Conservation (phyloP, 805 yeast species). For the Sugiyamaella boreocaroliniensis region DNA sequence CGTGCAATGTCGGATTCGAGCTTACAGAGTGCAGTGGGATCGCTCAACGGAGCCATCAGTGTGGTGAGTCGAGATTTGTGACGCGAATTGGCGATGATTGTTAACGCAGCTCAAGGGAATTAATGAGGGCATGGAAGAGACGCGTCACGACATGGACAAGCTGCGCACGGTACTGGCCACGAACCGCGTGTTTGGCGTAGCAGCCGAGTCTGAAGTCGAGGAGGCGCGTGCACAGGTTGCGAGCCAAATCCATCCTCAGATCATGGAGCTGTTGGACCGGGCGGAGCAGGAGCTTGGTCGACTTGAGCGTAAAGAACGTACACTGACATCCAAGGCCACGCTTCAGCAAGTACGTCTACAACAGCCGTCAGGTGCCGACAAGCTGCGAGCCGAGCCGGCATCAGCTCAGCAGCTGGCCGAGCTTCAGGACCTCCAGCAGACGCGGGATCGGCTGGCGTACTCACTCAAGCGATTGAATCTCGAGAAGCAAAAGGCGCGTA, state of each 20-base stretch:
- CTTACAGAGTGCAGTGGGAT: background rate
- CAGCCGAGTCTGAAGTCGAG: slow-evolving; percentile 23
- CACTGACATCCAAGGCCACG: slow-evolving; percentile 23
- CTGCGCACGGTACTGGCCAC: slow-evolving; percentile 18
- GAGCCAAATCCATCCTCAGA: slow-evolving; percentile 26
- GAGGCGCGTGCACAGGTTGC: slow-evolving; percentile 21
- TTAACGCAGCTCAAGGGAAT: background rate
- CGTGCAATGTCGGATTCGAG: background rate
- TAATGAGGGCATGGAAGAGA: background rate
- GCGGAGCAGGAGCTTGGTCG: slow-evolving; percentile 22
- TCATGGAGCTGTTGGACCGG: slow-evolving; percentile 18
- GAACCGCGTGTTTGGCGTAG: slow-evolving; percentile 26
- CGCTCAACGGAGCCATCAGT: background rate
- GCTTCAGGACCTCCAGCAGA: slow-evolving; percentile 17
- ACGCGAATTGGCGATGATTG: background rate
- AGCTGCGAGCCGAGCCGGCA: slow-evolving; percentile 7
- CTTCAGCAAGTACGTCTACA: slow-evolving; percentile 25
- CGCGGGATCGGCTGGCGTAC: slow-evolving; percentile 18
- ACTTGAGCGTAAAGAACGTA: slow-evolving; percentile 23
- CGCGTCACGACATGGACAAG: slow-evolving; percentile 18
- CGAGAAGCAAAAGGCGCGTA: slow-evolving; percentile 18
- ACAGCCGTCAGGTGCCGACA: slow-evolving; percentile 10
- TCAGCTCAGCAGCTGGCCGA: slow-evolving; percentile 12
- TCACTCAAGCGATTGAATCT: slow-evolving; percentile 20
- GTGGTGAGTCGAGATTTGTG: background rate